A percentile compares a stretch with the other conserved stretches of the same genome.
Conservation (phyloP, 108 stramenopile species). For the Nitzschia inconspicua region DNA sequence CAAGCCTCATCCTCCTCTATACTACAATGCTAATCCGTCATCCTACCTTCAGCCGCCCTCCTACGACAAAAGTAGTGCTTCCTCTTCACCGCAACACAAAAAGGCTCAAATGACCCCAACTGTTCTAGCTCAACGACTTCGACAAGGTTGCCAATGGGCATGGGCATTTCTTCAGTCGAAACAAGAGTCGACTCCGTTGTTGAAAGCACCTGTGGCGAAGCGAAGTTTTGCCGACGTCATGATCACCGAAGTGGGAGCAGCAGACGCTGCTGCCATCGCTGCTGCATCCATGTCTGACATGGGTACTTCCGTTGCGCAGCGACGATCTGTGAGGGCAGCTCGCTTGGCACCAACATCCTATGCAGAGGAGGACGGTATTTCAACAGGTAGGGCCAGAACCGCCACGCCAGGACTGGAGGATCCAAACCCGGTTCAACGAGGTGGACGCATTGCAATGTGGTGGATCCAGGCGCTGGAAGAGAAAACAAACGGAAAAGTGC, state of each 20-base stretch:
- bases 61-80: neutral
- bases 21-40: conserved; percentile 26
- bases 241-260: too few relatives aligned
- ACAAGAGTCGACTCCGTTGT: conserved; percentile 13
- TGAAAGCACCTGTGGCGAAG: too few relatives aligned
- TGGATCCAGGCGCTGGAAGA: conserved; percentile 23
- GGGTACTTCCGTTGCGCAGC: too few relatives aligned
- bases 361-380: neutral
- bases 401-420: neutral
- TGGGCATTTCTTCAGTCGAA: conserved; percentile 21
- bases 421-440: conserved; percentile 31
- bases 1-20: conserved; percentile 21
- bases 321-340: too few relatives aligned
- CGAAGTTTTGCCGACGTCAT: too few relatives aligned
- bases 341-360: neutral
- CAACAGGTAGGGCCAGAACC: neutral
- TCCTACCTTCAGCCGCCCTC: conserved; percentile 22
- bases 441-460: conserved; percentile 42
- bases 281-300: neutral
- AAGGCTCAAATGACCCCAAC: conserved; percentile 11
- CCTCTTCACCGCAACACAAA: neutral
- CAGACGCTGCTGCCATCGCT: neutral
- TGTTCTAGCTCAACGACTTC: conserved; percentile 19
- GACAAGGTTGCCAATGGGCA: conserved; percentile 29
- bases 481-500: conserved; percentile 1